Evolutionary conservation across 2,329 filamentous ascomycete genomes (phyloP), one percentile per base, ranked within the genome.

Genomic region (Thielaviopsis musarum): DNA sequence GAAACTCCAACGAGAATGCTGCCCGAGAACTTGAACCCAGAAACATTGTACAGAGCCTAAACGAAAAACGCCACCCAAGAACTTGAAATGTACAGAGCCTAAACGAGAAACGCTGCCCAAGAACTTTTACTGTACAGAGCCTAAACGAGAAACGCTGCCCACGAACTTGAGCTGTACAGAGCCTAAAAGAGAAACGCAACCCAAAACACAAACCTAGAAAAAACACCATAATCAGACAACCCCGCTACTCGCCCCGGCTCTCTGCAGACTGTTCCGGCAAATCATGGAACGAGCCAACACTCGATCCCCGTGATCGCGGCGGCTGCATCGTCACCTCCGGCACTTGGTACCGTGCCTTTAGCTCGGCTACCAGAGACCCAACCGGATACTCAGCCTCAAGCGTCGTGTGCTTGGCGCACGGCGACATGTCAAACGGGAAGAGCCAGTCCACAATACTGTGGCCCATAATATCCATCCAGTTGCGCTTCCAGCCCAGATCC

Each of bases 401-500:
- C 64, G 75, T 78, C 54, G 82, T 81, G 65, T 91, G 86, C 58
- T 80, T 78, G 56, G 78, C 78, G 69, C 87, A 91, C 0, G 91
- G 91, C 4, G 87, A 89, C 61, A 80, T 77, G 60, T 76, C 81
- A 38, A 95, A 69, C 0, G 91, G 91, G 1, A 95, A 71, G 13
- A 95, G 67, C 91, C 91, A 97, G 62, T 95, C 87, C 15, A 84
- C 62, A 1, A 83, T 64, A 21, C 72, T 79, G 54, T 78, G 72
- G 0, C 91, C 91, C 83, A 98, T 89, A 24, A 96, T 81, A 15
- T 84, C 79, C 64, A 82, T 80, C 72, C 90, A 84, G 67, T 97
- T 97, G 28, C 75, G 71, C 63, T 79, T 75, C 9, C 72, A 71
- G 1, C 87, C 88, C 0, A 93, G 73, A 65, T 95, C 81, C 83